Evolutionary conservation across 2,329 filamentous ascomycete genomes (phyloP), one percentile per base, ranked within the genome.

Genomic region (Colletotrichum truncatum): DNA sequence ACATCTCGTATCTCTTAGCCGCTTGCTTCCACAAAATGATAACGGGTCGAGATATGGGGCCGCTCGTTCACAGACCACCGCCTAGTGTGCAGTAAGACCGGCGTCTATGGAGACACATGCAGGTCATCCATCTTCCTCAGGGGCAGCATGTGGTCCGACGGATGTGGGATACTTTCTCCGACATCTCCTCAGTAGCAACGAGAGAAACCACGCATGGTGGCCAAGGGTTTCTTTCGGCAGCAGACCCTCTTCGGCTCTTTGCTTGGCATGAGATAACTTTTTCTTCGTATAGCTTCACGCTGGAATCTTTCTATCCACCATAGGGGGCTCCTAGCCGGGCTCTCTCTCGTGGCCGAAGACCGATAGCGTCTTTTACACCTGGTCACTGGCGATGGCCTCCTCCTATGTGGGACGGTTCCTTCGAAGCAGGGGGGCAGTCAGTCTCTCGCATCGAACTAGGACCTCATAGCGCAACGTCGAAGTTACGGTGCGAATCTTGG

Each of bases 361-460:
- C 62, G 34, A 55, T 21, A 16, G 30, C 32, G 23, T 48, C 36
- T 25, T 34, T 25, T 30, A 9, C 14, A 48, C 38, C 39, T 39
- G 16, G 39, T 23, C 46, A 18, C 18, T 18, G 25, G 23, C 21
- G n/a, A 60, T 60, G 61, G n/a, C 34, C 55, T 53, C 34, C 55
- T 53, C 39, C 62, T 14, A 30, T 45, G 57, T 55, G 49, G 62
- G 32, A 54, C 34, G 23, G 12, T n/a, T 23, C 32, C n/a, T 62
- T 45, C 34, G 48, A 54, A 23, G 14, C 49, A 62, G 49, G 62
- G 49, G 62, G 62, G 48, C 21, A 41, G 39, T 49, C 46, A 55
- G 45, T 45, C 38, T 64, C 38, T 46, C 30, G 54, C 38, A 5
- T 32, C 61, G 25, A 25, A 38, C 46, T 39, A 30, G 23, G 38